Conservation (phyloP, 306 rosid genomes). For the Citrullus mucosospermus region DNA sequence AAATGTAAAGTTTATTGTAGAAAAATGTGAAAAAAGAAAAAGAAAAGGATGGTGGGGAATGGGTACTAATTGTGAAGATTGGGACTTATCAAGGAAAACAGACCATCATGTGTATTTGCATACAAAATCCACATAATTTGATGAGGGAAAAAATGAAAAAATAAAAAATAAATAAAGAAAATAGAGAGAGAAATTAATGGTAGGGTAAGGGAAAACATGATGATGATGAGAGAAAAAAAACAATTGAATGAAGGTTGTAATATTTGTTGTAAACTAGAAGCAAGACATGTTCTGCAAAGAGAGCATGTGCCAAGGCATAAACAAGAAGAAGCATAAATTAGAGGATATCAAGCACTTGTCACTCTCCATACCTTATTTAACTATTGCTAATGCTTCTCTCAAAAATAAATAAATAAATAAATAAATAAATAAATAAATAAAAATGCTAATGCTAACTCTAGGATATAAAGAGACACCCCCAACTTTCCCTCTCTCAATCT, state of each 20-base stretch:
- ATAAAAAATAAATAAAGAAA: not conserved
- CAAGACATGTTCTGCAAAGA: slow-evolving; percentile 9
- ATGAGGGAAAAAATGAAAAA: not conserved
- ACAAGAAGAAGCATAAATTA: not conserved
- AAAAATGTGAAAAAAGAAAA: too few species aligned
- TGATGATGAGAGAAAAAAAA: not conserved
- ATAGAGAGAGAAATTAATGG: not conserved
- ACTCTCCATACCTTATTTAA: slow-evolving; percentile 4
- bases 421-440: too few species aligned
- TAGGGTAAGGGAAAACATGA: not conserved
- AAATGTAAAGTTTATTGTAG: too few species aligned
- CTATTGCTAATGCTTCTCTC: not conserved
- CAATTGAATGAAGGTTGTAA: not conserved
- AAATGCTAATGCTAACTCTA: too few species aligned
- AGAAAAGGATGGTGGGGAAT: not conserved
- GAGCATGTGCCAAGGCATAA: slow-evolving; percentile 3
- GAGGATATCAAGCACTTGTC: slow-evolving; percentile 7
- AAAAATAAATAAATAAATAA: not conserved
- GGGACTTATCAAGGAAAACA: not conserved
- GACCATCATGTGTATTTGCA: not conserved
- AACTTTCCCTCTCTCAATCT: not conserved
- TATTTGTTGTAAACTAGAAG: not conserved
- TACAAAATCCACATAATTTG: not conserved
- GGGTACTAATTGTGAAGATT: slow-evolving; percentile 1
- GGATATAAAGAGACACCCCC: not conserved